phyloP scores from a whole-genome alignment of 2,329 filamentous ascomycete genomes.

The Sarocladium oryzae region DNA sequence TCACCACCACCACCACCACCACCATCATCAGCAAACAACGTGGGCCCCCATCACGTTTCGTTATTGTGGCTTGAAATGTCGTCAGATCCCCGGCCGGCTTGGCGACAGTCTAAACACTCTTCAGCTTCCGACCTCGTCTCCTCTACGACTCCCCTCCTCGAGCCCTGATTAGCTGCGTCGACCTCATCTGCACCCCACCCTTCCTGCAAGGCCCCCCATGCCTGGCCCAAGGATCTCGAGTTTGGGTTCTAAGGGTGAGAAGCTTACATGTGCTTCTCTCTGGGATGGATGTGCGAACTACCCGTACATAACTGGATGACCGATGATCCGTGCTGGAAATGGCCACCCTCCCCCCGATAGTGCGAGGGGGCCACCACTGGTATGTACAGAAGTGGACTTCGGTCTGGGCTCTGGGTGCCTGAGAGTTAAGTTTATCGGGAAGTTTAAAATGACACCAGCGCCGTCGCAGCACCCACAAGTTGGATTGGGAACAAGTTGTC shows the following conservation, averaged over 20 bases:
- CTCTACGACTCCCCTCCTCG: too few species aligned
- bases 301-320: too few species aligned
- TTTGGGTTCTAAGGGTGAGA: too few species aligned
- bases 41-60: background rate
- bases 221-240: too few species aligned
- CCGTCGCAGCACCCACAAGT: background rate
- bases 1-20: too few species aligned
- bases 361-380: background rate
- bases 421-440: conserved; percentile 1
- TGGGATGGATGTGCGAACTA: too few species aligned
- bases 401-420: too few species aligned
- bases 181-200: background rate
- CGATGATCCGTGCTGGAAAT: too few species aligned
- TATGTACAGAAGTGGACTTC: background rate
- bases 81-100: conserved; percentile 9
- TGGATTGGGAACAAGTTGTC: too few species aligned
- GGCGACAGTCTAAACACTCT: background rate
- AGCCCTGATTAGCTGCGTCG: background rate
- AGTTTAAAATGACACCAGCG: background rate
- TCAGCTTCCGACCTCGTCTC: background rate
- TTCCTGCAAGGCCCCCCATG: background rate
- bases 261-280: too few species aligned
- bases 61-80: conserved; percentile 10
- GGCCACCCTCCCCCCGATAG: too few species aligned
- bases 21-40: background rate